Conservation (phyloP, 2,329 filamentous ascomycete genomes). For the Penicillium corylophilum region DNA sequence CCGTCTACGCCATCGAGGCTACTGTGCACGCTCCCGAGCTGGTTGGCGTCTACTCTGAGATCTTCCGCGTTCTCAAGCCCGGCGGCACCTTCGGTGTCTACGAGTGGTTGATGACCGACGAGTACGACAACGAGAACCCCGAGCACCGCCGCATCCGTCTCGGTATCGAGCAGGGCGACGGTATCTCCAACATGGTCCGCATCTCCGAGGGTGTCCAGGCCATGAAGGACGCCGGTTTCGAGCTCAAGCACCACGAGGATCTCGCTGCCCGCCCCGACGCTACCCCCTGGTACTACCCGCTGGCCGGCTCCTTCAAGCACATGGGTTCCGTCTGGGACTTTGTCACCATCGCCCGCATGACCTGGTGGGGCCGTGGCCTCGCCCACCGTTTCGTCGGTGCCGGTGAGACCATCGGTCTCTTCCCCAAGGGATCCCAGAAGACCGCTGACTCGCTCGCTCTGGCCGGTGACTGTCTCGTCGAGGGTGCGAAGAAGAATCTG, state of each 20-base stretch:
- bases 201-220: constrained; percentile 76
- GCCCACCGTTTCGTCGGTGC: constrained; percentile 75
- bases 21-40: constrained; percentile 91
- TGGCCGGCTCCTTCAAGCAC: constrained; percentile 81
- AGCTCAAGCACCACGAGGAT: constrained; percentile 80
- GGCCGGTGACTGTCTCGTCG: constrained; percentile 81
- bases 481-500: constrained; percentile 82
- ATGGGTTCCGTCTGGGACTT: constrained; percentile 76
- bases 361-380: constrained; percentile 71
- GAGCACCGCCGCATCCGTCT: constrained; percentile 87
- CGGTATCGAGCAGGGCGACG: constrained; percentile 92
- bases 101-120: constrained; percentile 98
- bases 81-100: constrained; percentile 96
- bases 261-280: constrained; percentile 72
- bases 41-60: constrained; percentile 89
- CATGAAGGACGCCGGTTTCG: constrained; percentile 84
- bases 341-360: constrained; percentile 85
- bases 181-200: constrained; percentile 96
- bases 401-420: constrained; percentile 72
- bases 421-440: constrained; percentile 84
- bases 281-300: constrained; percentile 90
- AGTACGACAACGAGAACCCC: constrained; percentile 85
- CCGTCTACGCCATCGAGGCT: constrained; percentile 95
- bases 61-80: constrained; percentile 92
- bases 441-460: constrained; percentile 85